Conservation (phyloP, 179 eudicot genomes). For the Vitellaria paradoxa region DNA sequence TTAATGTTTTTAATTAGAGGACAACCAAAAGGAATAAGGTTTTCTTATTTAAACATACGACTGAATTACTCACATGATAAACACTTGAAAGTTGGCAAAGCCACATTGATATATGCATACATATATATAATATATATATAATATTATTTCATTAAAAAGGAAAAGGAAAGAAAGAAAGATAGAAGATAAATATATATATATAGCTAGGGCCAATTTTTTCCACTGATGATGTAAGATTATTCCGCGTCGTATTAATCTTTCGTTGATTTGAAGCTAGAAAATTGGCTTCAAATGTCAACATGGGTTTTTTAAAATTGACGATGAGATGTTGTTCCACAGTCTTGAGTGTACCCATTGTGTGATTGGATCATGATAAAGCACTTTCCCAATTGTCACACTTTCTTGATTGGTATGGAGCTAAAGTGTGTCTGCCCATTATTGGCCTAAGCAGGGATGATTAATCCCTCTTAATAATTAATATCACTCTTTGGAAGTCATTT, state of each 20-base stretch:
- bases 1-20: too few species aligned
- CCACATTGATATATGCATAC: too few species aligned
- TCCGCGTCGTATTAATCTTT: not conserved
- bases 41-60: too few species aligned
- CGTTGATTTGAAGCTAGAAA: not conserved
- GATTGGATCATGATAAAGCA: not conserved
- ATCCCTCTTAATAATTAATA: too few species aligned
- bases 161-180: too few species aligned
- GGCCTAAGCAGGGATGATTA: not conserved
- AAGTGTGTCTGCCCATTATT: not conserved
- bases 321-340: not conserved
- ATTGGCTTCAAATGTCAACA: not conserved
- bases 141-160: too few species aligned
- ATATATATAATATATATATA: too few species aligned
- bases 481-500: not conserved
- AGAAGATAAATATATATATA: too few species aligned
- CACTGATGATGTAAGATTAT: conserved; percentile 17
- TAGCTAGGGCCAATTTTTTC: conserved; percentile 5
- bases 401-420: not conserved
- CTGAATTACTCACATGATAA: too few species aligned
- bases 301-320: not conserved
- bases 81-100: too few species aligned
- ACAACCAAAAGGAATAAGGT: too few species aligned
- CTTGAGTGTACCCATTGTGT: not conserved
- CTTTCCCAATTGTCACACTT: not conserved